Evolutionary conservation across 345 rosid genomes (phyloP).

Genomic region (Psidium guajava): DNA sequence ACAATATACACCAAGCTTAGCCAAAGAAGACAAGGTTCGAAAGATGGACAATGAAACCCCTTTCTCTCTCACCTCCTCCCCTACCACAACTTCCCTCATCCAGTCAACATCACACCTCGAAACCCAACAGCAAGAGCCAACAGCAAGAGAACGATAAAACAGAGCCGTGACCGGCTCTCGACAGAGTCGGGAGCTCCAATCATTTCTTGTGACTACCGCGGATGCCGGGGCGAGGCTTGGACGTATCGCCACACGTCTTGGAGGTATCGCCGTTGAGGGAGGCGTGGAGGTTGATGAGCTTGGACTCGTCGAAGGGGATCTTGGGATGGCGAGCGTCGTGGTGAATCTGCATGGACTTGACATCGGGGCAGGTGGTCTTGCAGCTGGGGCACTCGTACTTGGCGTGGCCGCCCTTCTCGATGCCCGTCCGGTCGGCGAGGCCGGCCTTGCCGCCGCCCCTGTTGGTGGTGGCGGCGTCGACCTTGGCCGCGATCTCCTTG

Average conservation of each 20-base stretch:
- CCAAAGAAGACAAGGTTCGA: not conserved
- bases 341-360: constrained; percentile 88
- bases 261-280: constrained; percentile 2
- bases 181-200: not conserved
- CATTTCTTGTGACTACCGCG: constrained; percentile 41
- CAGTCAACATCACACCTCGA: not conserved
- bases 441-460: constrained; percentile 97
- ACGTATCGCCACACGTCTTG: constrained; percentile 4
- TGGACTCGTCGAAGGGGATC: constrained; percentile 60
- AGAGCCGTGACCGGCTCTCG: not conserved
- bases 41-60: not conserved
- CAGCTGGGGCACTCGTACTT: constrained; percentile 90
- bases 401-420: constrained; percentile 87
- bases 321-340: constrained; percentile 87
- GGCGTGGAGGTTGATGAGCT: constrained; percentile 57
- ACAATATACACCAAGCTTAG: not conserved
- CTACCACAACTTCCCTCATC: not conserved
- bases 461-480: constrained; percentile 84
- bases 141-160: not conserved
- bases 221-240: constrained; percentile 23
- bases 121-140: not conserved
- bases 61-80: not conserved
- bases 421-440: constrained; percentile 47
- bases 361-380: constrained; percentile 62
- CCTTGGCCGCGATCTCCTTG: constrained; percentile 78